Evolutionary conservation across 306 rosid species (phyloP).

Genomic region (Lablab purpureus): DNA sequence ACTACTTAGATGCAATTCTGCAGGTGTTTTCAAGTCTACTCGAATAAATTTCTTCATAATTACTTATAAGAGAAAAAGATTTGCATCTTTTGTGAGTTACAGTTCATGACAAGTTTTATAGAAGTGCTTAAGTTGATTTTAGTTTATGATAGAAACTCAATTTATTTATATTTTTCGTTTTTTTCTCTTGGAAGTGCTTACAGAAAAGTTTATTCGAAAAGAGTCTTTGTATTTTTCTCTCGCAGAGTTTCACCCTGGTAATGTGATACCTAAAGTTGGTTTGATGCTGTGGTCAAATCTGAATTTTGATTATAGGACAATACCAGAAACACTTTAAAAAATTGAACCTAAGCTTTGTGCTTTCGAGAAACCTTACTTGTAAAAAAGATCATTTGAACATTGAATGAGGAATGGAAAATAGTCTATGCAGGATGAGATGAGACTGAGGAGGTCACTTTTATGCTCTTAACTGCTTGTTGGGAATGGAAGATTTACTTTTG

Average conservation of each 20-base stretch:
- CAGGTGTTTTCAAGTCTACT: background rate
- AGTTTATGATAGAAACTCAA: background rate
- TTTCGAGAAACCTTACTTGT: slow-evolving; percentile 10
- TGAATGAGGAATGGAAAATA: background rate
- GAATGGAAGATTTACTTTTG: slow-evolving; percentile 2
- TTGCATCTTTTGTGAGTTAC: background rate
- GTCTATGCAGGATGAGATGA: background rate
- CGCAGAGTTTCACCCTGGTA: background rate
- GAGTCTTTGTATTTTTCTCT: background rate
- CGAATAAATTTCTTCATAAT: background rate
- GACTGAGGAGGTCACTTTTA: background rate
- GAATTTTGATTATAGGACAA: background rate
- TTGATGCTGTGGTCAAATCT: background rate
- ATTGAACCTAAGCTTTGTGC: background rate
- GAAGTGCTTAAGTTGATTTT: background rate
- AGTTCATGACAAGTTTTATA: background rate
- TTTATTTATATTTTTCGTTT: background rate
- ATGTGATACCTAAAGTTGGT: background rate
- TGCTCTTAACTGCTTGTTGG: background rate
- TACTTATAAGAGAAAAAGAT: background rate
- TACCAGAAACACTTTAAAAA: background rate
- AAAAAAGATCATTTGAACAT: background rate
- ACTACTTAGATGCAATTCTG: background rate
- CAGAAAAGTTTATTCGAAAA: background rate
- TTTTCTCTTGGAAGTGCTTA: background rate